Percentiles rank a stretch among this genome's conserved stretches.
Evolutionary conservation across 768 basidiomycete species (phyloP).

Genomic region (Collybiopsis confluens): DNA sequence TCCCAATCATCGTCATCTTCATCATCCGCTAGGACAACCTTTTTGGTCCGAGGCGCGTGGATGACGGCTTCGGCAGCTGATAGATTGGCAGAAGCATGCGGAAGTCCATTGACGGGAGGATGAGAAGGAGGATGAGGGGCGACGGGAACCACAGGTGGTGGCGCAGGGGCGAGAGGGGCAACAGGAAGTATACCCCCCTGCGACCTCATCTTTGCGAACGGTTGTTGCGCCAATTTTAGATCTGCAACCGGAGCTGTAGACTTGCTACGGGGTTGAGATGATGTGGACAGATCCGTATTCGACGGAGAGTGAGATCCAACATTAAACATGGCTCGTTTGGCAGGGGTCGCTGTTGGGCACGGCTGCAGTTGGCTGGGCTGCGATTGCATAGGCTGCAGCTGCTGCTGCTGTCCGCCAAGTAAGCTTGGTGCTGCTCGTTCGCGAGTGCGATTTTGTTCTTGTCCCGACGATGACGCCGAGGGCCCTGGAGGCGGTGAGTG

Average conservation of each 20-base stretch:
- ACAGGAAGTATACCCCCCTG: not conserved
- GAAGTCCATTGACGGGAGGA: too few relatives aligned
- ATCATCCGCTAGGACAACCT: conserved; percentile 45
- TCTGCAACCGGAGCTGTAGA: not conserved
- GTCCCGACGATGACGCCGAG: not conserved
- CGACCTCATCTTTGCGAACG: not conserved
- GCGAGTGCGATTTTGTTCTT: not conserved
- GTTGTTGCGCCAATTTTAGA: too few relatives aligned
- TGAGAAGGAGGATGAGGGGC: too few relatives aligned
- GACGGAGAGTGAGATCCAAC: conserved; percentile 44
- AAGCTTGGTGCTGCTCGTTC: conserved; percentile 14
- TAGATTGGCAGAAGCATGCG: conserved; percentile 5
- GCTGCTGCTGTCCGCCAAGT: not conserved
- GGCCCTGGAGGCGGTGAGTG: not conserved
- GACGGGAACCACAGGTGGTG: not conserved
- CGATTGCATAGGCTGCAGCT: not conserved
- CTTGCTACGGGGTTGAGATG: not conserved
- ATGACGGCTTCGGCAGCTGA: conserved; percentile 10
- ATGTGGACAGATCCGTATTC: conserved; percentile 9
- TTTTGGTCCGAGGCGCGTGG: conserved; percentile 20
- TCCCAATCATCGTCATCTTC: conserved; percentile 55
- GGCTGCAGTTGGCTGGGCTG: conserved; percentile 1
- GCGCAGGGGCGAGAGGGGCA: not conserved
- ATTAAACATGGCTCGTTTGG: conserved; percentile 41
- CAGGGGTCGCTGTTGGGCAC: not conserved